Base-by-base conservation (phyloP, 306 rosid genomes). In the Gleditsia sinensis region DNA sequence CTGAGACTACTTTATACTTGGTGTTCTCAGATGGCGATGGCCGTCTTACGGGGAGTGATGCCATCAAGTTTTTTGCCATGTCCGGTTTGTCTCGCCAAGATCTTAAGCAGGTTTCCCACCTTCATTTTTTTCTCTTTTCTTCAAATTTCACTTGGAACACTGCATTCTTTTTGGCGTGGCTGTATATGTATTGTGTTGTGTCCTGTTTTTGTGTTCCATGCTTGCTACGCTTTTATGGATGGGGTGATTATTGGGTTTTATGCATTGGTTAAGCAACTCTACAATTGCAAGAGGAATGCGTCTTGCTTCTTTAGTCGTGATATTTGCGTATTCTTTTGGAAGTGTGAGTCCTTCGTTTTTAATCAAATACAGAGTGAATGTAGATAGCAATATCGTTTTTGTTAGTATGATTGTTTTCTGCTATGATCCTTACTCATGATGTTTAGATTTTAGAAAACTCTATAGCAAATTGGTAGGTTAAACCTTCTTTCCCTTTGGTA, bases 41-140 rank as follows among this genome's bases (percentile, higher is more conserved):
- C 55, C 99, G 99, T 42, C 77, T 94, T 74, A 87, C 92, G 0
- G 97, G 97, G n/a, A 86, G 24, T 19, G 99, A 94, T 80, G 96
- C 98, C 23, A 84, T 85, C 1, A 87, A 78, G 78, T 84, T 94
- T 83, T 94, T 94, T 48, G 63, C 89, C 60, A 73, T 90, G 87
- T 88, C 99, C 17, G 80, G 77, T 36, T 77, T 94, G 86, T 79
- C 97, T 32, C 82, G 98, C 9, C 88, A 84, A 68, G 93, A 92
- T 50, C 96, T 94, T 70, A 94, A 88, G 77, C 96, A 92, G 97
- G 99, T 94, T 71, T 12, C 46, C 4, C 60, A 71, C 16, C 30
- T n/a, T 69, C 39, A 2, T 45, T 11, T 37, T 39, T 67, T 3
- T 10, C 1, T 10, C 3, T 8, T 50, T 36, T 36, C 7, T 36